phyloP scores from a whole-genome alignment of 2,329 filamentous ascomycete genomes.

The Xylaria sp. region DNA sequence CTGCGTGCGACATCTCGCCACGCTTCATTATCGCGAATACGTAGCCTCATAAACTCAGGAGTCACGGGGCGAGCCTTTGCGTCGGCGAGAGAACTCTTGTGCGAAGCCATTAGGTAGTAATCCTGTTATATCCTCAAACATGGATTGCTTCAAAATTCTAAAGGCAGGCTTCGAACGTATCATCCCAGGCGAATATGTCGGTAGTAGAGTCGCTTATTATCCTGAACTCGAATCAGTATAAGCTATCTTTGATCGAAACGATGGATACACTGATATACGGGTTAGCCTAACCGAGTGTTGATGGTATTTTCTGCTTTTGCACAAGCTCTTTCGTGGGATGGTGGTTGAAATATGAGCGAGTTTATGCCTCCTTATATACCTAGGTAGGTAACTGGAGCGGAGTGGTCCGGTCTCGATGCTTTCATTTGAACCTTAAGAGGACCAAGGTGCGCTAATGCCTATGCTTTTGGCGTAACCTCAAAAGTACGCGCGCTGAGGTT shows the following conservation, averaged over 20 bases:
- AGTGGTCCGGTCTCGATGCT: neutral
- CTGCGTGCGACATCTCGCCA: neutral
- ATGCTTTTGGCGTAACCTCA: neutral
- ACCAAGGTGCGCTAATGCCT: neutral
- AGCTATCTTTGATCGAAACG: neutral
- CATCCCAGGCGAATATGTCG: neutral
- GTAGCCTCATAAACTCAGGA: neutral
- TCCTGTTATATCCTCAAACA: conserved; percentile 7
- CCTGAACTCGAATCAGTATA: neutral
- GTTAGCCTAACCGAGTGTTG: neutral
- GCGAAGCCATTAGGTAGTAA: neutral
- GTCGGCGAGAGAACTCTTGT: neutral
- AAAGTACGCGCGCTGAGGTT: neutral
- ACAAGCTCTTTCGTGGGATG: neutral
- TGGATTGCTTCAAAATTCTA: neutral
- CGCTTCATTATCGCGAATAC: neutral
- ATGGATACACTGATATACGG: neutral
- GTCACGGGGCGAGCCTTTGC: neutral
- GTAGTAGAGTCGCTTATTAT: neutral
- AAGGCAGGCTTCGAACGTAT: neutral
- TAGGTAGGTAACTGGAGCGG: neutral
- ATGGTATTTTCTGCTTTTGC: neutral
- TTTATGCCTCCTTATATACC: neutral
- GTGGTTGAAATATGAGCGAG: neutral
- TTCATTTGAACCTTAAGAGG: neutral